phyloP scores from a whole-genome alignment of 140 eudicot genomes.

The Senecio squalidus region DNA sequence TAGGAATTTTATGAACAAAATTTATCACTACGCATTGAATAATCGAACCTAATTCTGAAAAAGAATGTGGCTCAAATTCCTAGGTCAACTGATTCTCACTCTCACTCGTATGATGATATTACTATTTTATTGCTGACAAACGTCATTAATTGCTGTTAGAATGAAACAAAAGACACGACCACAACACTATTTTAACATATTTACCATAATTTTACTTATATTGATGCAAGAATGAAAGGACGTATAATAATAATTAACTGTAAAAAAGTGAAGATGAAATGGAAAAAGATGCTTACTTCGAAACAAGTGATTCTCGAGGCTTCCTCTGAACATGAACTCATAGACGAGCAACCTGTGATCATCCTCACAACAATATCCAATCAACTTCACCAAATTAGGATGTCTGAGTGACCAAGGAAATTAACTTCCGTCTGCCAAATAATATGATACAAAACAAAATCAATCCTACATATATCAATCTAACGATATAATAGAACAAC shows the following conservation, averaged over 20 bases:
- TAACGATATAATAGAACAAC: neutral
- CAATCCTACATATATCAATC: neutral
- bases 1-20: neutral
- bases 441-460: neutral
- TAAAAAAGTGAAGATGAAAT: neutral
- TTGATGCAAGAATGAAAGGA: neutral
- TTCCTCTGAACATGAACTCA: slow-evolving; percentile 8
- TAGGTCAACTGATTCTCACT: neutral
- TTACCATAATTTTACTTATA: neutral
- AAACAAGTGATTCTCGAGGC: slow-evolving; percentile 11
- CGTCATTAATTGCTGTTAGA: too few species aligned
- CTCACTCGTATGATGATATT: neutral
- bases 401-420: slow-evolving; percentile 7
- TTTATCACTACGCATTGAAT: neutral
- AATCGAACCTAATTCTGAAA: neutral
- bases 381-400: slow-evolving; percentile 14
- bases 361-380: slow-evolving; percentile 10
- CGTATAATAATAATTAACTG: neutral
- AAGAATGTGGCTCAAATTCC: neutral
- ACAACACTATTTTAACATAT: neutral
- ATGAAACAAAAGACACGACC: too few species aligned
- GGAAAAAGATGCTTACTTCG: neutral
- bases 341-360: slow-evolving; percentile 9
- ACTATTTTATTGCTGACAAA: neutral
- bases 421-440: slow-evolving; percentile 3